A percentile compares a stretch with the other conserved stretches of the same genome.
Conservation (phyloP, 306 rosid genomes). For the Dryas alaskensis region DNA sequence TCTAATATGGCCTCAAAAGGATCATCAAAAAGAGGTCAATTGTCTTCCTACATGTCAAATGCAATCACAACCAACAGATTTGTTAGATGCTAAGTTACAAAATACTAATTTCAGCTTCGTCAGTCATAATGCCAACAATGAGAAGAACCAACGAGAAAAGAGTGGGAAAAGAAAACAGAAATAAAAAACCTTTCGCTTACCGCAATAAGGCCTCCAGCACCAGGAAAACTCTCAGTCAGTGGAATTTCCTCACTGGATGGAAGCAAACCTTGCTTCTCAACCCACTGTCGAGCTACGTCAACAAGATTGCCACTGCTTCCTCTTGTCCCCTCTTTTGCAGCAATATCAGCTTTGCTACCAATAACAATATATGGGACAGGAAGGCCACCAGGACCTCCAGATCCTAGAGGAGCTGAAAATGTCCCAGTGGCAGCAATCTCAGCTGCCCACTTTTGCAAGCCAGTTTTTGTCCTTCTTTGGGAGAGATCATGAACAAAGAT, state of each 20-base stretch:
- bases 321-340: slow-evolving; percentile 84
- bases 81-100: neutral
- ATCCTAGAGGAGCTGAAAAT: slow-evolving; percentile 92
- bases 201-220: slow-evolving; percentile 73
- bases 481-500: slow-evolving; percentile 99
- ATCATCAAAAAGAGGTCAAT: neutral
- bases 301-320: slow-evolving; percentile 98
- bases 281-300: slow-evolving; percentile 99
- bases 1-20: no score
- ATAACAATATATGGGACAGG: slow-evolving; percentile 89
- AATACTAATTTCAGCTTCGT: neutral
- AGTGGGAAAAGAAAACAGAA: neutral
- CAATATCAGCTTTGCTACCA: slow-evolving; percentile 94
- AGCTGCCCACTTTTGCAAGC: slow-evolving; percentile 94
- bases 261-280: slow-evolving; percentile 97
- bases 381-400: slow-evolving; percentile 95
- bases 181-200: slow-evolving; percentile 40
- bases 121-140: neutral
- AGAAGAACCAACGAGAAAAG: neutral
- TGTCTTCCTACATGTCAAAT: neutral
- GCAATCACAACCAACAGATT: neutral
- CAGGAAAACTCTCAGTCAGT: slow-evolving; percentile 87
- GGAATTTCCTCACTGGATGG: slow-evolving; percentile 98
- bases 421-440: slow-evolving; percentile 89
- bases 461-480: slow-evolving; percentile 86